Percentiles rank a stretch among this genome's conserved stretches.
phyloP scores from a whole-genome alignment of 1,139 yeast genomes.

The Yamadazyma atlantica region DNA sequence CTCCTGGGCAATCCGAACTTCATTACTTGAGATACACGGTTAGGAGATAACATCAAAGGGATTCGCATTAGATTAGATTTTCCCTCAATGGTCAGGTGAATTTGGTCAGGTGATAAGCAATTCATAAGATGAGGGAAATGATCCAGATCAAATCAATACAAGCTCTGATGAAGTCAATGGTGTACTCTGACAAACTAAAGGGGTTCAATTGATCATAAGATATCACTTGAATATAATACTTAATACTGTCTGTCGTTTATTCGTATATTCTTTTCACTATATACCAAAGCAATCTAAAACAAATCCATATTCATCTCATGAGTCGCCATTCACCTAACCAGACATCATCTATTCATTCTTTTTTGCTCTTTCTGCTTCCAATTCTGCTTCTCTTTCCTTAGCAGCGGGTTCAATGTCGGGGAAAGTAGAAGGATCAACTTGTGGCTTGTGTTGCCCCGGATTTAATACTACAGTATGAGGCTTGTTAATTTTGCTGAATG shows the following conservation, averaged over 20 bases:
- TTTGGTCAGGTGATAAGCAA: no score
- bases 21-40: neutral
- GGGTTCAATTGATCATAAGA: no score
- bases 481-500: conserved; percentile 35
- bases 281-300: neutral
- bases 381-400: conserved; percentile 24
- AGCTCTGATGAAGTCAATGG: no score
- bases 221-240: no score
- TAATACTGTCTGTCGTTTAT: neutral
- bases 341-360: conserved; percentile 4
- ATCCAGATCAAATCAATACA: no score
- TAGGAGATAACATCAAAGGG: no score
- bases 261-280: neutral
- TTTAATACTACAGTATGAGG: conserved; percentile 43
- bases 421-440: conserved; percentile 21
- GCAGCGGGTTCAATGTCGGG: conserved; percentile 33
- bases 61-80: no score
- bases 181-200: no score
- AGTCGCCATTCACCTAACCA: no score
- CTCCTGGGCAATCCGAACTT: conserved; percentile 22
- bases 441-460: conserved; percentile 28
- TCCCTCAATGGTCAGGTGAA: no score
- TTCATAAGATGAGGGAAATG: no score
- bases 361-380: conserved; percentile 9
- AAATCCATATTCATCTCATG: neutral